Evolutionary conservation across 305 asterid species (phyloP), one percentile per base, ranked within the genome.

Genomic region (Lippia alba): DNA sequence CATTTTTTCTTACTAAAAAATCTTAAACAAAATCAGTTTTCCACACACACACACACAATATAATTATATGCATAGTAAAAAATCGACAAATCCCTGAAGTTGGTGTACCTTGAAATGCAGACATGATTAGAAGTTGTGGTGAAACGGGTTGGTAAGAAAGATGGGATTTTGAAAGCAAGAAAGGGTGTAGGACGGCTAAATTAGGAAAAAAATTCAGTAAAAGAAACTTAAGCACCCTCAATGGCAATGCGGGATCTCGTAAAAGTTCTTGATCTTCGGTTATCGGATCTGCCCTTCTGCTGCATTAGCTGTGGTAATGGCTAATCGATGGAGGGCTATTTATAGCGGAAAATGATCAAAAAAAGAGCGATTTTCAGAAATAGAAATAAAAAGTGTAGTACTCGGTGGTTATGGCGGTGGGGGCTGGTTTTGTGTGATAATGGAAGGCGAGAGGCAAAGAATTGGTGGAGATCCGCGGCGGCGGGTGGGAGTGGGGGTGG

Each of bases 221-320:
- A 16, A 7, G 63, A 32, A 49, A 53, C 65, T 17, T 78, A 94
- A 78, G 44, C 76, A 71, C 98, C 96, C 84, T 93, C 94, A 67
- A 93, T 70, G 67, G 98, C 98, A 74, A 85, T 79, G 74, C 97
- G 97, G 70, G 97, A 89, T 85, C 98, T 86, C 34, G 98, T 87
- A 79, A 91, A 93, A 16, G 87, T 81, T 85, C 97, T 84, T 74
- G 92, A 91, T 86, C 97, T 89, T 74, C 92, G 86, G 81, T 91
- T 83, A 51, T 49, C 5, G 15, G 74, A 72, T 74, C 80, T 80
- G 14, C 98, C 98, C 78, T 81, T 93, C 78, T 89, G 98, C 45
- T 87, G 90, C 98, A 93, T 93, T 76, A 59, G 76, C 71, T 69
- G 66, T 74, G 74, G 53, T 49, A 8, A 48, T 11, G 41, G 54